Evolutionary conservation across 768 basidiomycete species (phyloP).

Genomic region (Sutorius australiensis): DNA sequence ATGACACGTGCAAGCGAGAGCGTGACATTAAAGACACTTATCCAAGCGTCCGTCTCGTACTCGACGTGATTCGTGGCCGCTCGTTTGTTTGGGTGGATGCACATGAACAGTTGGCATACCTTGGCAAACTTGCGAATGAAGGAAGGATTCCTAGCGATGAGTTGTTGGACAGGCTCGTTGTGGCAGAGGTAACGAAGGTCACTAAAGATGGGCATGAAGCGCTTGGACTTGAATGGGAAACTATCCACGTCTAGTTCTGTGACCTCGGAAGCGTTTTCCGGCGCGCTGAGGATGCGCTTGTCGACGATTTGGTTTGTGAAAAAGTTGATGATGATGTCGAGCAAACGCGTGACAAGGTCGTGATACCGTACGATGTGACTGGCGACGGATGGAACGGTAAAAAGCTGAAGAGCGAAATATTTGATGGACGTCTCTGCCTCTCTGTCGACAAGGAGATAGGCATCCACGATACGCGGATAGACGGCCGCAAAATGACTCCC

Average conservation of each 20-base stretch:
- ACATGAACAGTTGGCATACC: conserved; percentile 88
- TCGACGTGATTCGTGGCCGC: conserved; percentile 83
- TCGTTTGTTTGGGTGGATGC: conserved; percentile 86
- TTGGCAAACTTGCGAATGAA: conserved; percentile 69
- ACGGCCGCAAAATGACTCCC: conserved; percentile 81
- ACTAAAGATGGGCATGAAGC: conserved; percentile 93
- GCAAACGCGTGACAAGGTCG: conserved; percentile 68
- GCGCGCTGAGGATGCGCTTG: conserved; percentile 52
- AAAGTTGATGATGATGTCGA: conserved; percentile 84
- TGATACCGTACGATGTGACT: conserved; percentile 72
- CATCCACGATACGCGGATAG: conserved; percentile 84
- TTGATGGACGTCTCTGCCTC: conserved; percentile 96
- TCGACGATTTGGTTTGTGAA: conserved; percentile 87
- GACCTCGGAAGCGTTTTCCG: conserved; percentile 16
- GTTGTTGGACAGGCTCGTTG: conserved; percentile 71
- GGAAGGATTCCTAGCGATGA: conserved; percentile 66
- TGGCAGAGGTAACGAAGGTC: conserved; percentile 85
- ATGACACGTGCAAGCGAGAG: conserved; percentile 85
- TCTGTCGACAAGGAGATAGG: conserved; percentile 88
- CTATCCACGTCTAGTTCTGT: conserved; percentile 71
- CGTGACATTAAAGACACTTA: conserved; percentile 93
- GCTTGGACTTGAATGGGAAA: conserved; percentile 88
- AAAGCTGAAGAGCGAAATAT: conserved; percentile 88
- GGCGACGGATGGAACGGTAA: conserved; percentile 86
- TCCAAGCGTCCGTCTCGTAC: conserved; percentile 96